Evolutionary conservation across 495 filamentous ascomycete species (phyloP).

Genomic region (Aspergillus saccharolyticus): DNA sequence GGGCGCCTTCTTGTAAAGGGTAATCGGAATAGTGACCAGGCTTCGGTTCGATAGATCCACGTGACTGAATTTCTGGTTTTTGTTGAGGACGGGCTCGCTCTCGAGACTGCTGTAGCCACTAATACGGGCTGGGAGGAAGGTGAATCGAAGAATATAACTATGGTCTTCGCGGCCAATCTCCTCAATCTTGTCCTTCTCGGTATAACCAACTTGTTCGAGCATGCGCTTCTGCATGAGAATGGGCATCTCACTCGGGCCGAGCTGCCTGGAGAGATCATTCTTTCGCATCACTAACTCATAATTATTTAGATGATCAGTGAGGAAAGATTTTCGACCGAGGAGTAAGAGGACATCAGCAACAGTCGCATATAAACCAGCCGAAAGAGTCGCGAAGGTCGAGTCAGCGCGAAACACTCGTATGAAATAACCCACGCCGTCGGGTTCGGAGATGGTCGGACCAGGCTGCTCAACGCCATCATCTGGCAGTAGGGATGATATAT

Average conservation of each 20-base stretch:
- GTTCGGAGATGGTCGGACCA: slow-evolving; percentile 47
- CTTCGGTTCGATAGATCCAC: slow-evolving; percentile 90
- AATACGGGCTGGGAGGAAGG: slow-evolving; percentile 82
- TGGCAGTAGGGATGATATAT: slow-evolving; percentile 51
- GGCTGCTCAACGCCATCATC: slow-evolving; percentile 52
- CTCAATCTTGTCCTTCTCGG: slow-evolving; percentile 79
- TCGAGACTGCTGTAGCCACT: slow-evolving; percentile 66
- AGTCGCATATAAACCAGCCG: slow-evolving; percentile 71
- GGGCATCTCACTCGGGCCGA: slow-evolving; percentile 73
- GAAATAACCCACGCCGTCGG: slow-evolving; percentile 69
- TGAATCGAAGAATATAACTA: slow-evolving; percentile 92
- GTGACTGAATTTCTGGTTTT: slow-evolving; percentile 83
- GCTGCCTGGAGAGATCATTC: slow-evolving; percentile 80
- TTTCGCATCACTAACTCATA: slow-evolving; percentile 94
- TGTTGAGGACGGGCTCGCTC: slow-evolving; percentile 72
- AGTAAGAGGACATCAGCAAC: slow-evolving; percentile 78
- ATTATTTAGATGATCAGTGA: slow-evolving; percentile 83
- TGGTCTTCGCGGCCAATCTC: slow-evolving; percentile 98
- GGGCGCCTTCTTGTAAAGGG: slow-evolving; percentile 80
- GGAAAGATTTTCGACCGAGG: slow-evolving; percentile 83
- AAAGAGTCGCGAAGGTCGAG: slow-evolving; percentile 87
- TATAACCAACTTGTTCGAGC: slow-evolving; percentile 88
- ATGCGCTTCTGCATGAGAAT: slow-evolving; percentile 89
- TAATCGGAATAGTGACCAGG: slow-evolving; percentile 90
- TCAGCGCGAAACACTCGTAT: slow-evolving; percentile 95